Evolutionary conservation across 2,329 filamentous ascomycete species (phyloP), one percentile per base, ranked within the genome.

Genomic region (Epichloe baconii): DNA sequence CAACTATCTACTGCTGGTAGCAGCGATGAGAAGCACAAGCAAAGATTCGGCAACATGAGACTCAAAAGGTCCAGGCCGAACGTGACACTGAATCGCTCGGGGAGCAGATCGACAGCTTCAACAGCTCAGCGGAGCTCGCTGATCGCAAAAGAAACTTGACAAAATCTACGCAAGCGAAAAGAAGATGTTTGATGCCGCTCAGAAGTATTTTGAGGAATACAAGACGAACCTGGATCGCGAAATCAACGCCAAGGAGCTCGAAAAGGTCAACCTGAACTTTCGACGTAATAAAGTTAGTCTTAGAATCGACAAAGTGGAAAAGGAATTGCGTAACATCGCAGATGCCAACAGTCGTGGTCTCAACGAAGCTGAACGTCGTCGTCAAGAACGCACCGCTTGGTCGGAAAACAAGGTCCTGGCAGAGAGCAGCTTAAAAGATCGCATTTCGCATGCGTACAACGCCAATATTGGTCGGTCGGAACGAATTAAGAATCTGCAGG

Each of bases 21-120:
- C 53, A 82, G 80, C 57, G 86, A 91, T 65, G 86, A 90, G 61
- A 84, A 86, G 62, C 77, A 84, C 59, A 77, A 80, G 57, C 83
- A 88, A 62, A 88, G 64, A 79, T 86, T 44, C 77, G 82, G 55
- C 86, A 90, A 65, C 83, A 87, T 62, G 81, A 78, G 52, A 85
- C 85, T 51, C 84, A 86, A 63, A 84, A 85, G 66, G 80, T 80
- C 52, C 85, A 80, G 61, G 75, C 76, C 2, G 76, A 79, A 49
- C 71, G 72, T 26, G 82, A 83, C 35, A 74, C 76, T 34, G 67
- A 70, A 43, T 70, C 74, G 45, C 68, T 86, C 23, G 62, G 67
- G 10, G 75, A 88, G 53, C 61, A 67, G 52, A 76, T 86, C n/a
- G 82, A 80, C 59, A 74, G 77, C 31, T 71, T 85, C 48, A 82